Evolutionary conservation across 768 basidiomycete genomes (phyloP).

Genomic region (Amanita pseudoporphyria): DNA sequence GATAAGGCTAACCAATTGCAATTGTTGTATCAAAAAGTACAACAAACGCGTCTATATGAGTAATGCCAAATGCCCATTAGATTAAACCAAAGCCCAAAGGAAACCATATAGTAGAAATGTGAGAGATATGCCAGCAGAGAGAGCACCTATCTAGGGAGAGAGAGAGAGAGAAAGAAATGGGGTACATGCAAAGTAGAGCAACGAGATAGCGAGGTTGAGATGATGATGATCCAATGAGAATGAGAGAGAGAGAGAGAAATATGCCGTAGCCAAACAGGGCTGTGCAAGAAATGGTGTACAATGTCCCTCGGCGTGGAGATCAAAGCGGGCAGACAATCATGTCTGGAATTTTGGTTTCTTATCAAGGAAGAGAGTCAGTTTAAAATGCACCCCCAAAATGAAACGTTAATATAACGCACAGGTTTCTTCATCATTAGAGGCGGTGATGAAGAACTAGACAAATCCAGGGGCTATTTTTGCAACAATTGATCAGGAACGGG

Average conservation of each 20-base stretch:
- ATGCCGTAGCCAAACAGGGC: neutral
- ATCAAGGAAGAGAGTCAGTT: neutral
- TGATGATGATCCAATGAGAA: constrained; percentile 8
- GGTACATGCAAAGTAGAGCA: constrained; percentile 14
- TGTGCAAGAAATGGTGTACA: constrained; percentile 4
- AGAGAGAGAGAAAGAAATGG: constrained; percentile 2
- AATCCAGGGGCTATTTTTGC: constrained; percentile 2
- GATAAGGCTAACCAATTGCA: constrained; percentile 3
- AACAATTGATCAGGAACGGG: neutral
- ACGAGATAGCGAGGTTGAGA: constrained; percentile 12
- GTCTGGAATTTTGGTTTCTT: constrained; percentile 22
- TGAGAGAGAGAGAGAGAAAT: constrained; percentile 6
- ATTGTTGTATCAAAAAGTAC: constrained; percentile 3
- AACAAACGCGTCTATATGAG: constrained; percentile 12
- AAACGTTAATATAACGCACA: constrained; percentile 19
- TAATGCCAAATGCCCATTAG: constrained; percentile 17
- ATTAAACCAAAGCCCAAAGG: constrained; percentile 11
- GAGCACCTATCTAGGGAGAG: neutral
- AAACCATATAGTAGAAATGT: constrained; percentile 13
- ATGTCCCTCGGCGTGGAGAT: constrained; percentile 5
- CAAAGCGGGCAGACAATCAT: constrained; percentile 8
- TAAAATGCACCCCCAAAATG: neutral
- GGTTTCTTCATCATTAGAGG: constrained; percentile 51
- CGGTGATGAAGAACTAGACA: constrained; percentile 21
- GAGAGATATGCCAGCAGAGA: constrained; percentile 7